These are phyloP conservation scores for Nitzschia sp. DNA, from an alignment of 108 stramenopile species.

Conservation along the genomic window DNA sequence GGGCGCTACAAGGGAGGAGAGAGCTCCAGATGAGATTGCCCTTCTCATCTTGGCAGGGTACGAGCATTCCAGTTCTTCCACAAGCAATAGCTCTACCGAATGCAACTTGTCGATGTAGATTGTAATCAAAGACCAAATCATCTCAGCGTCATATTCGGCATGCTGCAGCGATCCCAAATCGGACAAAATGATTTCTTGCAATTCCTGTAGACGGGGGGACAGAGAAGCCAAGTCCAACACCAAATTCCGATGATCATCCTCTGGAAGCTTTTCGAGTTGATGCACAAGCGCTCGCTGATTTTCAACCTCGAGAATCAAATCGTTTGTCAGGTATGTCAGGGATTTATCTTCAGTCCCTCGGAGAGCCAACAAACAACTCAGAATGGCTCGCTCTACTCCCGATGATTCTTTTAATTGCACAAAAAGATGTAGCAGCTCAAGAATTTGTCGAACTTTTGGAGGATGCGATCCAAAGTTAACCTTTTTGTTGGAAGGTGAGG, in stretches of 20 bases:
- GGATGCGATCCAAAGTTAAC: not conserved
- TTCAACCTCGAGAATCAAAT: conserved; percentile 68
- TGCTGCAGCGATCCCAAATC: conserved; percentile 30
- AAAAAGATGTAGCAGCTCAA: conserved; percentile 53
- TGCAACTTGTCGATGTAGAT: conserved; percentile 72
- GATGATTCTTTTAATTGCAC: conserved; percentile 67
- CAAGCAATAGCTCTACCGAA: conserved; percentile 57
- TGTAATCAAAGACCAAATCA: conserved; percentile 64
- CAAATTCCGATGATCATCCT: conserved; percentile 38
- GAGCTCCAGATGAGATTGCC: conserved; percentile 3
- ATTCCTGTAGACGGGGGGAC: conserved; percentile 21
- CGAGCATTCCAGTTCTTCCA: conserved; percentile 57
- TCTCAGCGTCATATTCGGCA: conserved; percentile 42
- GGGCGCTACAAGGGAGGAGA: not conserved
- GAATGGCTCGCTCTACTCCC: conserved; percentile 63
- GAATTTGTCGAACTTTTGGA: conserved; percentile 22
- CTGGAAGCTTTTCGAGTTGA: conserved; percentile 42
- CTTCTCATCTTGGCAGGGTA: conserved; percentile 5
- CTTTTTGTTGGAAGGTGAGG: not conserved
- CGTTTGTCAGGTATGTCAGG: conserved; percentile 45
- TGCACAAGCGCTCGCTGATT: conserved; percentile 58
- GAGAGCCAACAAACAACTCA: conserved; percentile 48
- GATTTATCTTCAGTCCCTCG: conserved; percentile 21
- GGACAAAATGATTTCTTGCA: conserved; percentile 30
- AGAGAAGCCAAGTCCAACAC: conserved; percentile 32